Percentiles rank a stretch among this genome's conserved stretches.
Evolutionary conservation across 176 grass and related monocot species (phyloP).

Genomic region (Bonia amplexicaulis): DNA sequence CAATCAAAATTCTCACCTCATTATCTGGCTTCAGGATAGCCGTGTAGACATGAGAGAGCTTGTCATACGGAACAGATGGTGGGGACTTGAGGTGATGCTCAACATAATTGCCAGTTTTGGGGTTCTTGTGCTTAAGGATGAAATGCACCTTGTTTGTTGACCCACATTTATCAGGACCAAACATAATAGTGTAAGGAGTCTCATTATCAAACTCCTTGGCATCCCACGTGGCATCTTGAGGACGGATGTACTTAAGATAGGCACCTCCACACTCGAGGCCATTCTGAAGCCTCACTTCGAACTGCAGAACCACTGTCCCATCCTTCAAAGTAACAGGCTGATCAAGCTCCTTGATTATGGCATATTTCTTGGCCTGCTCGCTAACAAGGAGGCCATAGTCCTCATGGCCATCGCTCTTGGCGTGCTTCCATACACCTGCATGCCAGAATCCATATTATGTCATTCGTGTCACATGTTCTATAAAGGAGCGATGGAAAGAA

Average conservation of each 20-base stretch:
- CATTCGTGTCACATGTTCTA: not conserved
- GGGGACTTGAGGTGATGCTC: slow-evolving; percentile 95
- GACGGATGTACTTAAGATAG: slow-evolving; percentile 86
- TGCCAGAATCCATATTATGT: not conserved
- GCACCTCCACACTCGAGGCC: slow-evolving; percentile 96
- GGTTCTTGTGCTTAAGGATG: slow-evolving; percentile 95
- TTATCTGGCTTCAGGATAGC: slow-evolving; percentile 85
- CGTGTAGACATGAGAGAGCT: slow-evolving; percentile 88
- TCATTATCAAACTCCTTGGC: slow-evolving; percentile 84
- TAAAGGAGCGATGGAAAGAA: not conserved
- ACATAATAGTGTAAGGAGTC: slow-evolving; percentile 91
- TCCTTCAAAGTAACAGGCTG: slow-evolving; percentile 67
- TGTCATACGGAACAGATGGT: slow-evolving; percentile 81
- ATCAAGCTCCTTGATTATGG: slow-evolving; percentile 88
- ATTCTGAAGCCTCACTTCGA: slow-evolving; percentile 86
- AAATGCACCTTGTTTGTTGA: slow-evolving; percentile 98
- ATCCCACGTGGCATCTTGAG: slow-evolving; percentile 58
- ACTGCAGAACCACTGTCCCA: slow-evolving; percentile 68
- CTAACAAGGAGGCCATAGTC: slow-evolving; percentile 90
- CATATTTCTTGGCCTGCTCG: slow-evolving; percentile 80
- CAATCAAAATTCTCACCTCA: slow-evolving; percentile 77
- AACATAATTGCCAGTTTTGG: slow-evolving; percentile 80
- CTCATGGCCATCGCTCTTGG: slow-evolving; percentile 93
- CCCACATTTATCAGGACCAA: slow-evolving; percentile 98
- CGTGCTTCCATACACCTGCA: slow-evolving; percentile 80